These are phyloP conservation scores for Neurospora terricola DNA, from an alignment of 495 filamentous ascomycete species.

Conservation along the genomic window DNA sequence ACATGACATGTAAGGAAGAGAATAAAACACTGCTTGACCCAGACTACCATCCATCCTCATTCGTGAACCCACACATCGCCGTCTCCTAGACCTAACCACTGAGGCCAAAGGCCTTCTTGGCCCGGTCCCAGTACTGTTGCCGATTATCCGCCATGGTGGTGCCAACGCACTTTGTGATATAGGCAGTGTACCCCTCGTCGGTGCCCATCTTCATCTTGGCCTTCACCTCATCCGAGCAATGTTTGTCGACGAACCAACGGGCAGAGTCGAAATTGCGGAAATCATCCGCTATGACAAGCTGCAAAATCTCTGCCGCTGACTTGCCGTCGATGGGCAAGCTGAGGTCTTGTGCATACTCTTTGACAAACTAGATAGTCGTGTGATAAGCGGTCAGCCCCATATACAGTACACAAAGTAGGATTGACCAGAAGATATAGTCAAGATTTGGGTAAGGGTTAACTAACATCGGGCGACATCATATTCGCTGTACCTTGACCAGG, in stretches of 20 bases:
- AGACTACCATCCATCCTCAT: neutral
- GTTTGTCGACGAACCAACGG: slow-evolving; percentile 62
- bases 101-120: slow-evolving; percentile 33
- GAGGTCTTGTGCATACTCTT: neutral
- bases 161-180: slow-evolving; percentile 59
- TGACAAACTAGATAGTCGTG: neutral
- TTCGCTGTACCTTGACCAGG: slow-evolving; percentile 73
- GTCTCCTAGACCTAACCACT: slow-evolving; percentile 2
- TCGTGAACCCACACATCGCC: neutral
- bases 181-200: slow-evolving; percentile 49
- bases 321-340: neutral
- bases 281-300: neutral
- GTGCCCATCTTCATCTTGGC: slow-evolving; percentile 36
- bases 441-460: neutral
- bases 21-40: neutral
- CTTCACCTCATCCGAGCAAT: slow-evolving; percentile 45
- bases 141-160: slow-evolving; percentile 34
- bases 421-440: neutral
- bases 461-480: slow-evolving; percentile 51
- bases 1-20: neutral
- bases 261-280: slow-evolving; percentile 60
- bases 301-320: neutral
- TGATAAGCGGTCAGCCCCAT: neutral
- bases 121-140: slow-evolving; percentile 44
- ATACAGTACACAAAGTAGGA: neutral